These are phyloP conservation scores for Houttuynia cordata DNA, from an alignment of 164 flowering plant species.

Conservation along the genomic window DNA sequence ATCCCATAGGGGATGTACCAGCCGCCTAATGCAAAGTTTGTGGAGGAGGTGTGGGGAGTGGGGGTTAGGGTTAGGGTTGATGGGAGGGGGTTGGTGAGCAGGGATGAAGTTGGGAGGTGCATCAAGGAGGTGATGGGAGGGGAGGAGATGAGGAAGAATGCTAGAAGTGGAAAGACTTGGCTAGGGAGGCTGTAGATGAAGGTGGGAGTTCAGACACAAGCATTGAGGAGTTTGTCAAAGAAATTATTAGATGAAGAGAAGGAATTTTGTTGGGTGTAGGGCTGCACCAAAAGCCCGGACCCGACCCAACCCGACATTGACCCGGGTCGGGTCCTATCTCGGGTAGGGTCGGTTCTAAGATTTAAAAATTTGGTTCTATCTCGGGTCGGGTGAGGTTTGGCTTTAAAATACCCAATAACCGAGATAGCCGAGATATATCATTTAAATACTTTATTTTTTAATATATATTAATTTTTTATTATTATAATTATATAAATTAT, in stretches of 20 bases:
- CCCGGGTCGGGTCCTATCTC: too few species aligned
- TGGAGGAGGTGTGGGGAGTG: constrained; percentile 15
- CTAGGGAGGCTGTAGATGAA: constrained; percentile 13
- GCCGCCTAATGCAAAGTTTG: constrained; percentile 12
- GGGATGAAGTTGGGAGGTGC: constrained; percentile 12
- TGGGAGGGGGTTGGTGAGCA: constrained; percentile 8
- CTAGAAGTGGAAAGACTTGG: constrained; percentile 10
- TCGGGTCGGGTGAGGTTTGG: too few species aligned
- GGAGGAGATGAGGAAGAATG: constrained; percentile 11
- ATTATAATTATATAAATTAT: too few species aligned
- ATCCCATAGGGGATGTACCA: constrained; percentile 16
- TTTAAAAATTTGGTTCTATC: too few species aligned
- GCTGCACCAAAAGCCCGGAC: too few species aligned
- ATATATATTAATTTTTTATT: too few species aligned
- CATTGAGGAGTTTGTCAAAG: constrained; percentile 13
- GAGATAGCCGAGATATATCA: too few species aligned
- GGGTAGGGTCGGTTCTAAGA: too few species aligned
- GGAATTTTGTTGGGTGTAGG: too few species aligned
- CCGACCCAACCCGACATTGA: too few species aligned
- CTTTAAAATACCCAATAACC: too few species aligned
- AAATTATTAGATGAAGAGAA: neutral
- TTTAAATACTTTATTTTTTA: too few species aligned
- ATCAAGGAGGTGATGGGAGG: constrained; percentile 14
- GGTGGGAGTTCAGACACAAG: constrained; percentile 17
- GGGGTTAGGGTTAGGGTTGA: constrained; percentile 14